phyloP scores from a whole-genome alignment of 1,284 basidiomycete genomes.

The Cryptococcus hybrid region DNA sequence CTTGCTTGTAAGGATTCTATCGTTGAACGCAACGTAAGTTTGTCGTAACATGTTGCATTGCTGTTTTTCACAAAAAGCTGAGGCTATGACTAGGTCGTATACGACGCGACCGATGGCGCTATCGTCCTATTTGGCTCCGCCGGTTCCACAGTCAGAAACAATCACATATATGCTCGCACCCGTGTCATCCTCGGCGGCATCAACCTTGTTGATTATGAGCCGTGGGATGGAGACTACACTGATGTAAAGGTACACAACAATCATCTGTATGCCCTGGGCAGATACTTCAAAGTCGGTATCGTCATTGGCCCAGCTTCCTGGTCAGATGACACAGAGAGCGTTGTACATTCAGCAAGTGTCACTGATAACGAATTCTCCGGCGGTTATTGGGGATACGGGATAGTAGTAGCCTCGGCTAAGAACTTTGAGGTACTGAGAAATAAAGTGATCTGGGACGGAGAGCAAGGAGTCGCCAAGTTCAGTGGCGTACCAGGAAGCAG shows the following conservation, averaged over 20 bases:
- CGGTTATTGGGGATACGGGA: slow-evolving; percentile 47
- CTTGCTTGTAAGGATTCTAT: slow-evolving; percentile 50
- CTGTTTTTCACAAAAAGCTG: neutral
- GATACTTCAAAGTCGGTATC: slow-evolving; percentile 49
- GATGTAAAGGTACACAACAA: slow-evolving; percentile 45
- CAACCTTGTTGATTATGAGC: slow-evolving; percentile 51
- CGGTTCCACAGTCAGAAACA: slow-evolving; percentile 41
- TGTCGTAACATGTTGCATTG: neutral
- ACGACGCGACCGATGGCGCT: slow-evolving; percentile 50
- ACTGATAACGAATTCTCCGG: slow-evolving; percentile 46
- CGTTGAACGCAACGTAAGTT: slow-evolving; percentile 45
- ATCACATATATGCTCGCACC: slow-evolving; percentile 44
- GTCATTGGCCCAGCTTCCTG: slow-evolving; percentile 50
- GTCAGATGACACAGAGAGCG: slow-evolving; percentile 49
- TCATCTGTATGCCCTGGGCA: slow-evolving; percentile 41
- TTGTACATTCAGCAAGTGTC: slow-evolving; percentile 44
- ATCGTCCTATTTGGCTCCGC: slow-evolving; percentile 51
- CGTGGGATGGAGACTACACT: slow-evolving; percentile 50
- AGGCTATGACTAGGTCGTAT: slow-evolving; percentile 36
- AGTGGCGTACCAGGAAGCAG: slow-evolving; percentile 37
- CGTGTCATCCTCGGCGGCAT: slow-evolving; percentile 49
- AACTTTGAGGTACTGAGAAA: slow-evolving; percentile 46
- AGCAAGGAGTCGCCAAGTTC: slow-evolving; percentile 31
- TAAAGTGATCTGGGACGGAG: slow-evolving; percentile 15
- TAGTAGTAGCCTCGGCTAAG: slow-evolving; percentile 47